phyloP scores from a whole-genome alignment of 139 green algal genomes.

The Limnomonas spitsbergensis region DNA sequence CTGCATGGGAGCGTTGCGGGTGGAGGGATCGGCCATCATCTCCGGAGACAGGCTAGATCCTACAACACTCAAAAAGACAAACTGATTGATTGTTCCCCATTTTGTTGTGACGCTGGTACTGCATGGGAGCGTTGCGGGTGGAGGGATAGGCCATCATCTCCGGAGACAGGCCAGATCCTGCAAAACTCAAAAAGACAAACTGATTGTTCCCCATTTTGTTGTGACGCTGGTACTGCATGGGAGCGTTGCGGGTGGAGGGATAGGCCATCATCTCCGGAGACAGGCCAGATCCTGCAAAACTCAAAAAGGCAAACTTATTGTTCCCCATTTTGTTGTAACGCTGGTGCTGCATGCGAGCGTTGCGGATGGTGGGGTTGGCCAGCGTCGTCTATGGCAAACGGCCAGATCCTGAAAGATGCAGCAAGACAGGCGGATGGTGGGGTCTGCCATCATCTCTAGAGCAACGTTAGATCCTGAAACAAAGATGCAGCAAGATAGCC shows the following conservation, averaged over 20 bases:
- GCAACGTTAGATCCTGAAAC: neutral
- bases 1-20: neutral
- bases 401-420: too few relatives aligned
- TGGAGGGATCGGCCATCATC: neutral
- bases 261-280: neutral
- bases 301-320: too few relatives aligned
- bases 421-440: too few relatives aligned
- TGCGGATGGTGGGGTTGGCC: too few relatives aligned
- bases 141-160: neutral
- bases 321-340: neutral
- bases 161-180: neutral
- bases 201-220: neutral
- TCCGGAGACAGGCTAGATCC: neutral
- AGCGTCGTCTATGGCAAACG: neutral
- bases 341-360: neutral
- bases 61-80: too few relatives aligned
- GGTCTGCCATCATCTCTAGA: neutral
- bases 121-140: neutral
- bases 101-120: neutral
- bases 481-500: too few relatives aligned
- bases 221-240: neutral
- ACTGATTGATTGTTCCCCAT: too few relatives aligned
- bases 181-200: too few relatives aligned
- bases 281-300: too few relatives aligned
- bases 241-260: neutral